A percentile compares a stretch with the other conserved stretches of the same genome.
These are phyloP conservation scores for Chlorella sp. DNA, from an alignment of 139 green algal species.

Conservation along the genomic window DNA sequence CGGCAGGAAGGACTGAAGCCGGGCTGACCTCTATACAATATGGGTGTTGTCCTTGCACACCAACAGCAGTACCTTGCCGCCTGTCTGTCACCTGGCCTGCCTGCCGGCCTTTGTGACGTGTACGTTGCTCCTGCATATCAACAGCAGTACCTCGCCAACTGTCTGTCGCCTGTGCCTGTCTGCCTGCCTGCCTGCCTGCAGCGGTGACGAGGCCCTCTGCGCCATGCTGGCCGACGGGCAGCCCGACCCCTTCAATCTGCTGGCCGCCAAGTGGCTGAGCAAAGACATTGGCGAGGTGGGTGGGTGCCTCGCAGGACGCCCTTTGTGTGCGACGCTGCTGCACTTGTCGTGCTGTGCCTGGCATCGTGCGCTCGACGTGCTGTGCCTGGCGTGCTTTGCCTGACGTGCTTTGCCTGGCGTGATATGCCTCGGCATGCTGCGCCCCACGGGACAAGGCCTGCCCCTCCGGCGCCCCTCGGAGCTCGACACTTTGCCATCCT, in stretches of 20 bases:
- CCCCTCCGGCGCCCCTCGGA: no score
- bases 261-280: constrained; percentile 75
- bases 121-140: not conserved
- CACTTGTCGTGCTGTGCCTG: not conserved
- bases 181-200: not conserved
- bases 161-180: not conserved
- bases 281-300: constrained; percentile 54
- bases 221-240: constrained; percentile 53
- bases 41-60: no score
- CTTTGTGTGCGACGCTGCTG: not conserved
- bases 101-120: no score
- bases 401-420: no score
- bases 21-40: no score
- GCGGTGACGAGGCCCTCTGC: constrained; percentile 54
- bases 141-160: not conserved
- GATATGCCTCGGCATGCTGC: no score
- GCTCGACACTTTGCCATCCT: no score
- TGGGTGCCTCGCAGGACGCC: constrained; percentile 17
- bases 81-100: no score
- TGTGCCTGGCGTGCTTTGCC: no score
- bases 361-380: not conserved
- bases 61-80: no score
- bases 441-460: not conserved
- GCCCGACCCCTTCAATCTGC: constrained; percentile 80
- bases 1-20: no score